Conservation (phyloP, 2,329 filamentous ascomycete genomes). For the Nigrospora sphaerica region DNA sequence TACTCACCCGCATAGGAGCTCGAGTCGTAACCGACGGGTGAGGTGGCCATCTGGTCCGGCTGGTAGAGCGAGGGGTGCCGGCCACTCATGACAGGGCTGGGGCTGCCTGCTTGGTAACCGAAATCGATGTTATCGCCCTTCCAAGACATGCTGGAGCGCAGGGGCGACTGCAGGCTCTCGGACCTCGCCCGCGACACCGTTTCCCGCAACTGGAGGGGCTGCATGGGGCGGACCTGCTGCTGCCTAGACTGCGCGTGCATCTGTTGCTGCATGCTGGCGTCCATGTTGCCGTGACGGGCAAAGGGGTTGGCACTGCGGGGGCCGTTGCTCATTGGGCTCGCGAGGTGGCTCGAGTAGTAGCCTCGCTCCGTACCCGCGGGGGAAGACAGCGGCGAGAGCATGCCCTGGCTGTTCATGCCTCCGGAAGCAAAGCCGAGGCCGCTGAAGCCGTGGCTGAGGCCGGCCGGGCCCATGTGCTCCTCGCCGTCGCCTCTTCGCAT, state of each 20-base stretch:
- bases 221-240: slow-evolving; percentile 42
- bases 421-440: slow-evolving; percentile 55
- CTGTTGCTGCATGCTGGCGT: slow-evolving; percentile 37
- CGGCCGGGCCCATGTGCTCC: slow-evolving; percentile 61
- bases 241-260: slow-evolving; percentile 33
- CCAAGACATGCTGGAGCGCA: slow-evolving; percentile 56
- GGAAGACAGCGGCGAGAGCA: slow-evolving; percentile 51
- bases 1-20: slow-evolving; percentile 44
- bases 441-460: slow-evolving; percentile 61
- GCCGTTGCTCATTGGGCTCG: slow-evolving; percentile 38
- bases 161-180: slow-evolving; percentile 50
- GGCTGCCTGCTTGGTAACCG: slow-evolving; percentile 38
- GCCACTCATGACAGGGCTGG: slow-evolving; percentile 38
- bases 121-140: slow-evolving; percentile 55
- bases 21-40: slow-evolving; percentile 40
- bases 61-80: slow-evolving; percentile 45
- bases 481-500: slow-evolving; percentile 56
- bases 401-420: slow-evolving; percentile 43
- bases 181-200: slow-evolving; percentile 49
- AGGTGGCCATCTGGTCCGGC: slow-evolving; percentile 36
- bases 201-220: slow-evolving; percentile 52
- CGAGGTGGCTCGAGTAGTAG: slow-evolving; percentile 40
- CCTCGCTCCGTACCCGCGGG: slow-evolving; percentile 46
- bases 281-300: slow-evolving; percentile 39
- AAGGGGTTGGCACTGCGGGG: slow-evolving; percentile 46